Conservation (phyloP, 1,284 basidiomycete species). For the Paramarasmius palmivorus region DNA sequence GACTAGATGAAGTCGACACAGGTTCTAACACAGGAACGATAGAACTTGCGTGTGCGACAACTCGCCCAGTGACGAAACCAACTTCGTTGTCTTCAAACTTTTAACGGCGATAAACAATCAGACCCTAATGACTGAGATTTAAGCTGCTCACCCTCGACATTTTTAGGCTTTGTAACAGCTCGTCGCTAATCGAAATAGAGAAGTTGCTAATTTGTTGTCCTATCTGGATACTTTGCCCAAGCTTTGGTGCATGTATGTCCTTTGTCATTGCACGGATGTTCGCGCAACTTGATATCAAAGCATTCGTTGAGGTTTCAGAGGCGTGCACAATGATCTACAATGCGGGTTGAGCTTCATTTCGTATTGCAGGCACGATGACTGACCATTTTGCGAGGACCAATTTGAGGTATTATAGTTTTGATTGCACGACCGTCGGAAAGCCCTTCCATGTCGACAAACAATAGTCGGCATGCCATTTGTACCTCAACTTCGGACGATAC, state of each 20-base stretch:
- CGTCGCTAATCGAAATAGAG: constrained; percentile 91
- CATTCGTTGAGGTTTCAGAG: constrained; percentile 60
- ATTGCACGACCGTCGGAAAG: constrained; percentile 95
- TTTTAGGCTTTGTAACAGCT: constrained; percentile 75
- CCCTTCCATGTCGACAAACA: constrained; percentile 95
- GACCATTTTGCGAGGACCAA: constrained; percentile 95
- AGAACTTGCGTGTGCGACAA: constrained; percentile 81
- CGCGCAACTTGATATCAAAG: constrained; percentile 78
- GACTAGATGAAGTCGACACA: constrained; percentile 28
- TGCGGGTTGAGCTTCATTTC: constrained; percentile 10
- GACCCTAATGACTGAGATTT: constrained; percentile 6
- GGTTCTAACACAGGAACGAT: constrained; percentile 70
- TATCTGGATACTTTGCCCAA: constrained; percentile 80
- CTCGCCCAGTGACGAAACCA: constrained; percentile 84
- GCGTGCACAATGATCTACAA: constrained; percentile 87
- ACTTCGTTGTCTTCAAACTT: constrained; percentile 99
- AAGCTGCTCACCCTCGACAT: constrained; percentile 78
- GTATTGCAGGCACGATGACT: constrained; percentile 17
- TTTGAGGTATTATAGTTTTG: constrained; percentile 94
- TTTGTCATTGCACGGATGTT: constrained; percentile 86
- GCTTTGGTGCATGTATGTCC: constrained; percentile 82
- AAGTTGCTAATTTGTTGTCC: constrained; percentile 96
- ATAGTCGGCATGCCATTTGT: constrained; percentile 79
- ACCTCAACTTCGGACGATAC: constrained; percentile 76
- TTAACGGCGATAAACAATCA: constrained; percentile 11